Evolutionary conservation across 225 moss, liverwort and hornwort species (phyloP), one percentile per base, ranked within the genome.

Genomic region (Lunularia cruciata): DNA sequence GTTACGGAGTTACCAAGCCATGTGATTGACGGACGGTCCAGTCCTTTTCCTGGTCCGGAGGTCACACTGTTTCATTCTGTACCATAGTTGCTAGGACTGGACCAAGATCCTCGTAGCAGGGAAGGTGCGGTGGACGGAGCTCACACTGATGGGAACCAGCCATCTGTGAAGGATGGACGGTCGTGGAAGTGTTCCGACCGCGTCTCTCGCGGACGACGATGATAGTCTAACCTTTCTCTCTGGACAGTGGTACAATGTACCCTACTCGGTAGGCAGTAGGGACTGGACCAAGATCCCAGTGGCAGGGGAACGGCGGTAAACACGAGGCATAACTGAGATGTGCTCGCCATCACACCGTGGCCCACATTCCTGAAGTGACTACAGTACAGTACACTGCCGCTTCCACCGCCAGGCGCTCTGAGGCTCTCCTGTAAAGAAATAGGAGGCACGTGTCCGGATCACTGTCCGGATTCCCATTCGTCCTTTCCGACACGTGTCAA

Each of bases 91-190:
- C 52, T 52, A 25, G 25, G 12, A 23, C 52, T 52, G 52, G 52
- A 52, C 52, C 52, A 52, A 52, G 25, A 52, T 52, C 52, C 52
- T 52, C 19, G 52, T 52, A 22, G 52, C 52, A 52, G 12, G 1
- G 52, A 20, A 52, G 10, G 52, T 52, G 52, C 23, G 10, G 52
- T 52, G 52, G 52, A 52, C 8, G 52, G 22, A 5, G 2, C 9
- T 22, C 20, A n/a, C 26, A n/a, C n/a, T n/a, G n/a, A n/a, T n/a
- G n/a, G n/a, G n/a, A n/a, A n/a, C 52, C 16, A 52, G 52, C 15
- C 51, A 3, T 6, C n/a, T 51, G 25, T 1, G 25, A 3, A 6
- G n/a, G 49, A 8, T 49, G 8, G 10, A 49, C 49, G 49, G 49
- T 49, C 9, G 20, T 49, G 16, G 8, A 52, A 7, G 52, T 25